These are phyloP conservation scores for Telopea speciosissima DNA, from an alignment of 177 flowering plant genomes.

Conservation along the genomic window DNA sequence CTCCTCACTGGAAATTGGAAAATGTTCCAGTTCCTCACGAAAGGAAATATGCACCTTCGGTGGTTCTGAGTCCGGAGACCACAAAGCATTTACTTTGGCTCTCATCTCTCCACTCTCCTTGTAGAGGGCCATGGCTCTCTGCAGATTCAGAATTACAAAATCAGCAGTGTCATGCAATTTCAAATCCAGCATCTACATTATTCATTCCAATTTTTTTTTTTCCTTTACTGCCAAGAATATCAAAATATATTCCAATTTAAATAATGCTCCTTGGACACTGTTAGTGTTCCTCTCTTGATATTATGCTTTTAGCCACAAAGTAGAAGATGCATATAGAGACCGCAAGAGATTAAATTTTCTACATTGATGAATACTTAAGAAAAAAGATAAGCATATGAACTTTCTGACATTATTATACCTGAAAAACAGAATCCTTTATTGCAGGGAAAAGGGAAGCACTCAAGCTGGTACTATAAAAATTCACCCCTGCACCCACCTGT, in stretches of 20 bases:
- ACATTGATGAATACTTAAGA: not conserved
- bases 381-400: too few species aligned
- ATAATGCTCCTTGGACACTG: not conserved
- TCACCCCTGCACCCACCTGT: constrained; percentile 29
- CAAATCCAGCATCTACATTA: not conserved
- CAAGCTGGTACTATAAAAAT: constrained; percentile 8
- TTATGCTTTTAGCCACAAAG: too few species aligned
- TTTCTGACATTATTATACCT: constrained; percentile 37
- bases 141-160: constrained; percentile 19
- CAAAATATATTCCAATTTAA: not conserved
- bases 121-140: constrained; percentile 70
- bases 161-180: not conserved
- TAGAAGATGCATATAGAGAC: not conserved
- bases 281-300: too few species aligned
- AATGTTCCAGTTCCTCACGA: constrained; percentile 4
- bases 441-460: constrained; percentile 34
- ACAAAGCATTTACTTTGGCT: constrained; percentile 1
- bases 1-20: not conserved
- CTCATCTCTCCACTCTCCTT: constrained; percentile 34
- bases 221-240: not conserved
- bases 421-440: constrained; percentile 38
- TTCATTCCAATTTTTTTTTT: not conserved
- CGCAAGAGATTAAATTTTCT: too few species aligned
- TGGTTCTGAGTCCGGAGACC: constrained; percentile 10
- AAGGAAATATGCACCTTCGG: constrained; percentile 6